Percentiles rank a stretch among this genome's conserved stretches.
These are phyloP conservation scores for Leccinum rimulosum DNA, from an alignment of 768 basidiomycete species.

Conservation along the genomic window DNA sequence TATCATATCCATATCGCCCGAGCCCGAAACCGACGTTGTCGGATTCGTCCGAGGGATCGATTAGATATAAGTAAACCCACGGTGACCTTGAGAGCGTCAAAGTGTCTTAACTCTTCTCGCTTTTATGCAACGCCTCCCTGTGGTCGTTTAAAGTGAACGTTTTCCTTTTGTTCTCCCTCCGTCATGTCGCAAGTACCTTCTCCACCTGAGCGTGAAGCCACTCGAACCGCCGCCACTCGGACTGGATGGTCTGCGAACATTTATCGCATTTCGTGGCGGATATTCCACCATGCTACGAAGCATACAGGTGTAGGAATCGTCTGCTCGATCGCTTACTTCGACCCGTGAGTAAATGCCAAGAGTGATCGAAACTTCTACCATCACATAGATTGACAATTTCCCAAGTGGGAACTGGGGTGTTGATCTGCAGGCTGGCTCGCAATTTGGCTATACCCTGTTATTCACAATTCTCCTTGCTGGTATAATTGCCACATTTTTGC, in stretches of 20 bases:
- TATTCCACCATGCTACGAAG: conserved; percentile 52
- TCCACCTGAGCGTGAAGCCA: conserved; percentile 3
- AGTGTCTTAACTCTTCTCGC: neutral
- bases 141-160: neutral
- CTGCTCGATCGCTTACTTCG: conserved; percentile 86
- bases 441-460: conserved; percentile 82
- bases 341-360: conserved; percentile 49
- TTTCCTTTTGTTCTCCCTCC: neutral
- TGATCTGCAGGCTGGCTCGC: conserved; percentile 82
- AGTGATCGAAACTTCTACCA: conserved; percentile 25
- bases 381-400: neutral
- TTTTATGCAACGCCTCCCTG: conserved; percentile 2
- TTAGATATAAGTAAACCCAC: no score
- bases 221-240: neutral
- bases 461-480: conserved; percentile 85
- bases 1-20: no score
- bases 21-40: no score
- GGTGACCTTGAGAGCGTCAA: no score
- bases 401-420: conserved; percentile 85
- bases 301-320: conserved; percentile 85
- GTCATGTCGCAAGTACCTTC: conserved; percentile 15
- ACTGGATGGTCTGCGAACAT: conserved; percentile 21
- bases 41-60: no score
- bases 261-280: conserved; percentile 23
- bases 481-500: conserved; percentile 77